These are phyloP conservation scores for Rhizopogon vesiculosus DNA, from an alignment of 768 basidiomycete species.

Conservation along the genomic window DNA sequence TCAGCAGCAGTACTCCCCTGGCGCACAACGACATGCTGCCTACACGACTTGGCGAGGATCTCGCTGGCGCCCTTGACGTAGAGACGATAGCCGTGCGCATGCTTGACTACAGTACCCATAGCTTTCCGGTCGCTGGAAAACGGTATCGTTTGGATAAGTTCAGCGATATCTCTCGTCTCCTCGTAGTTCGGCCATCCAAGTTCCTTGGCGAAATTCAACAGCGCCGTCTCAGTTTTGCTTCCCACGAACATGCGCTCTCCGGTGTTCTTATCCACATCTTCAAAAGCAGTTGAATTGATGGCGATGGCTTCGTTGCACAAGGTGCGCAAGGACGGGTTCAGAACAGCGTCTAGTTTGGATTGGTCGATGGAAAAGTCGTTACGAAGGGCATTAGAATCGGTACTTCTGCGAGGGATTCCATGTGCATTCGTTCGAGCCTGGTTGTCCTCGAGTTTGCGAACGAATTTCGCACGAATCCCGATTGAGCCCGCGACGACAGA, in stretches of 20 bases:
- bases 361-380: slow-evolving; percentile 90
- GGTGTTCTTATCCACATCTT: slow-evolving; percentile 64
- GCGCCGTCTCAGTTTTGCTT: slow-evolving; percentile 92
- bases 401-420: slow-evolving; percentile 32
- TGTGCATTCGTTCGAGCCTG: slow-evolving; percentile 66
- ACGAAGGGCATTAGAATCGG: slow-evolving; percentile 20
- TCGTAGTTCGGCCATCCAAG: slow-evolving; percentile 74
- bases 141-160: slow-evolving; percentile 82
- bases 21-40: slow-evolving; percentile 64
- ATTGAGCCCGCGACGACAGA: slow-evolving; percentile 93
- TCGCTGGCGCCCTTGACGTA: slow-evolving; percentile 95
- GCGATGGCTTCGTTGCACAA: slow-evolving; percentile 85
- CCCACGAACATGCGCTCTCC: slow-evolving; percentile 70
- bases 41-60: slow-evolving; percentile 79
- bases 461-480: slow-evolving; percentile 94
- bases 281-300: slow-evolving; percentile 93
- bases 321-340: slow-evolving; percentile 54
- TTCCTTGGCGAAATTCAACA: slow-evolving; percentile 80
- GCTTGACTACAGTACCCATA: slow-evolving; percentile 85
- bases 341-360: slow-evolving; percentile 55
- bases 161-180: slow-evolving; percentile 52
- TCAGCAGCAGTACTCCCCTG: slow-evolving; percentile 10
- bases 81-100: slow-evolving; percentile 55
- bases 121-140: slow-evolving; percentile 92
- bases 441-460: slow-evolving; percentile 71